phyloP scores from a whole-genome alignment of 305 asterid genomes.

The Rubia occidens region DNA sequence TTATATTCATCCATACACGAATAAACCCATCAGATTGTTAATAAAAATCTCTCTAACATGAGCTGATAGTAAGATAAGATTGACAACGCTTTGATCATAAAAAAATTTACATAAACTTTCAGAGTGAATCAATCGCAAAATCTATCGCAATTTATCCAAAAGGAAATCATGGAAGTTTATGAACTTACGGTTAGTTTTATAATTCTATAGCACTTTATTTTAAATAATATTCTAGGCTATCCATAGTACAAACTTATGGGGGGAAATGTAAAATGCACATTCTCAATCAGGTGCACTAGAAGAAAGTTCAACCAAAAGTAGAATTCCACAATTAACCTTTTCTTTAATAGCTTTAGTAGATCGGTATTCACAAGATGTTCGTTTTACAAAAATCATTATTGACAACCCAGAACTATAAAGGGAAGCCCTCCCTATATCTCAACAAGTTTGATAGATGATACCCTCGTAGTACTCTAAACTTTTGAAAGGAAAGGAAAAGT shows the following conservation, averaged over 20 bases:
- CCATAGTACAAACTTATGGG: background rate
- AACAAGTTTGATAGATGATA: background rate
- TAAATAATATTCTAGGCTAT: background rate
- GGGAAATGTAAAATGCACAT: slow-evolving; percentile 1
- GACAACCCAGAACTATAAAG: background rate
- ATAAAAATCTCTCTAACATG: background rate
- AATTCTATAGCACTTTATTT: background rate
- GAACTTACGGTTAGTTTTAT: background rate
- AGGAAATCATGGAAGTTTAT: background rate
- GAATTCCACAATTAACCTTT: background rate
- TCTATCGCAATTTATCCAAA: background rate
- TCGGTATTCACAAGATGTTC: background rate
- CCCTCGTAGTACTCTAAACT: background rate
- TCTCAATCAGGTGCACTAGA: slow-evolving; percentile 3
- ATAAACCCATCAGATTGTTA: background rate
- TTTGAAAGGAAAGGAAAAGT: background rate
- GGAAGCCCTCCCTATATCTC: slow-evolving; percentile 1
- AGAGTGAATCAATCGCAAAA: background rate
- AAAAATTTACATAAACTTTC: background rate
- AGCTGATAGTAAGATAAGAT: background rate
- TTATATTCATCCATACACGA: background rate
- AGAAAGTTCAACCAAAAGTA: background rate
- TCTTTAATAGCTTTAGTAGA: background rate
- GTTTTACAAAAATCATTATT: background rate
- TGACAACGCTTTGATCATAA: background rate